These are phyloP conservation scores for Cryphonectria nitschkei DNA, from an alignment of 2,329 filamentous ascomycete genomes.

Conservation along the genomic window DNA sequence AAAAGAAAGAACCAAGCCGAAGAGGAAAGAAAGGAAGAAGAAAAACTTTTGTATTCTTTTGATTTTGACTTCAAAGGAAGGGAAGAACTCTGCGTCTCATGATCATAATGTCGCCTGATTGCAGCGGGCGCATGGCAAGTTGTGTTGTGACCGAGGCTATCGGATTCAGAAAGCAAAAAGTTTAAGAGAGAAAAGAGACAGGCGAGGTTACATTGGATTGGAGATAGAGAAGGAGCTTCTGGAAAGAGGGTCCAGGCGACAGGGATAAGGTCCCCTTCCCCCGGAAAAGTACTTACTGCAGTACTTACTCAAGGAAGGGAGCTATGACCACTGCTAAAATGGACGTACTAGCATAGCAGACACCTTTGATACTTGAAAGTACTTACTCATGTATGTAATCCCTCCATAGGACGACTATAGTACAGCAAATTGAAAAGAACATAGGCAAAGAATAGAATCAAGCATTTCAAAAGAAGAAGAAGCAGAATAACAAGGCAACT, in stretches of 20 bases:
- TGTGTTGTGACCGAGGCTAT: background rate
- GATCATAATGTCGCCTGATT: background rate
- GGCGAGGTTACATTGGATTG: background rate
- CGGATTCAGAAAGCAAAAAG: background rate
- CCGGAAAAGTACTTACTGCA: background rate
- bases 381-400: no score
- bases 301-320: background rate
- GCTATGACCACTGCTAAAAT: background rate
- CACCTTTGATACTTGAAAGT: no score
- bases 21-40: background rate
- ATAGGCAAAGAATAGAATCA: background rate
- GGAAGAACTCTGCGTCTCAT: background rate
- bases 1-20: background rate
- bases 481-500: no score
- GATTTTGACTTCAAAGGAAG: no score
- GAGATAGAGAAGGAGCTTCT: background rate
- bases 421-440: background rate
- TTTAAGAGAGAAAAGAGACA: background rate
- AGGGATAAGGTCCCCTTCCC: constrained; percentile 11
- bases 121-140: background rate
- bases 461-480: no score
- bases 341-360: background rate
- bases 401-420: no score
- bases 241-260: background rate
- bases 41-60: background rate